Evolutionary conservation across 305 asterid genomes (phyloP).

Genomic region (Fraxinus ornus): DNA sequence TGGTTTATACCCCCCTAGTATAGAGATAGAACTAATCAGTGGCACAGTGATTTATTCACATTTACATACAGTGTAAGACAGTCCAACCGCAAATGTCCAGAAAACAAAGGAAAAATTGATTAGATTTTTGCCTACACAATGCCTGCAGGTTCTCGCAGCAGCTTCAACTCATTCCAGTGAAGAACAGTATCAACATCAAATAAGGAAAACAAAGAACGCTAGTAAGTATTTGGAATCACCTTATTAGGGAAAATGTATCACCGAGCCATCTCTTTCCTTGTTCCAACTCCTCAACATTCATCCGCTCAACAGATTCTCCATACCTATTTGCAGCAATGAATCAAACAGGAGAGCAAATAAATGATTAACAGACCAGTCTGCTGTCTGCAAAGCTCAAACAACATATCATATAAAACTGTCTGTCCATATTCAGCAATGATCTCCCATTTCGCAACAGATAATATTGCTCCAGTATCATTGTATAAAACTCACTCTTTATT

Average conservation of each 20-base stretch:
- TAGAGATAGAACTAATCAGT: not conserved
- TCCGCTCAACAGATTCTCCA: slow-evolving; percentile 61
- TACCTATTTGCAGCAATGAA: slow-evolving; percentile 49
- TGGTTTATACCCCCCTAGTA: not conserved
- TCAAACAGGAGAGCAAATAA: slow-evolving; percentile 1
- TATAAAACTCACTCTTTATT: not conserved
- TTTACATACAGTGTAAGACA: not conserved
- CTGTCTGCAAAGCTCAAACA: not conserved
- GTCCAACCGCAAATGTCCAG: not conserved
- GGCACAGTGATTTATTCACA: not conserved
- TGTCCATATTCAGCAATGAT: not conserved
- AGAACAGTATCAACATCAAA: not conserved
- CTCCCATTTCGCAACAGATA: not conserved
- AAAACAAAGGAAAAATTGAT: not conserved
- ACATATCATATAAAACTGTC: not conserved
- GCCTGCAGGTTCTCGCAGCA: not conserved
- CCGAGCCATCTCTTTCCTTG: slow-evolving; percentile 90
- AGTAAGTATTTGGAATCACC: slow-evolving; percentile 36
- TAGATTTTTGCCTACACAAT: not conserved
- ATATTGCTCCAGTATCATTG: slow-evolving; percentile 8
- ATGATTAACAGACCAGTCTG: not conserved
- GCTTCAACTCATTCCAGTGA: not conserved
- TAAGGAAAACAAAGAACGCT: not conserved
- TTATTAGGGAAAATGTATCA: slow-evolving; percentile 75
- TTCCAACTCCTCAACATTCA: slow-evolving; percentile 71